These are phyloP conservation scores for Dalbergia oliveri DNA, from an alignment of 306 rosid species.

Conservation along the genomic window DNA sequence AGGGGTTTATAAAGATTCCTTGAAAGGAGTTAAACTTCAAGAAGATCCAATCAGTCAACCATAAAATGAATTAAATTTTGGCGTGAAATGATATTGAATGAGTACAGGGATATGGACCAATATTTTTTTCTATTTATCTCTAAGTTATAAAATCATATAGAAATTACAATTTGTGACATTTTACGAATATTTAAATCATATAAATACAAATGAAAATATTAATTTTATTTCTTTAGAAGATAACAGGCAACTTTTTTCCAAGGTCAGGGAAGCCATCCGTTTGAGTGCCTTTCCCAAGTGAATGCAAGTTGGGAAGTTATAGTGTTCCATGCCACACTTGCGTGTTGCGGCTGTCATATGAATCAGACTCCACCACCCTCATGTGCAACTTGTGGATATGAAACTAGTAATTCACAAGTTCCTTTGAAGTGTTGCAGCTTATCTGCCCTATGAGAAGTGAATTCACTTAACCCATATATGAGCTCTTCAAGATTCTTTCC, in stretches of 20 bases:
- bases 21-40: not conserved
- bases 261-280: conserved; percentile 36
- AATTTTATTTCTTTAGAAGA: not conserved
- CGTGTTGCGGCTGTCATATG: conserved; percentile 26
- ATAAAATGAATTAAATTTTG: not conserved
- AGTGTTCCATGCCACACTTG: not conserved
- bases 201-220: not conserved
- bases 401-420: not conserved
- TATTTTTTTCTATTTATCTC: not conserved
- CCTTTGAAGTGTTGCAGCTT: conserved; percentile 2
- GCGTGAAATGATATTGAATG: not conserved
- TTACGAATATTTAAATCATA: conserved; percentile 10
- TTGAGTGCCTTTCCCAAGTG: conserved; percentile 36
- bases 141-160: not conserved
- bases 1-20: conserved; percentile 1
- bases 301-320: conserved; percentile 38
- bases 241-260: conserved; percentile 28
- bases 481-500: conserved; percentile 27
- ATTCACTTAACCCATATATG: not conserved
- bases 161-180: not conserved
- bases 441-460: not conserved
- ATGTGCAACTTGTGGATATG: conserved; percentile 21
- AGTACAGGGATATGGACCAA: conserved; percentile 8
- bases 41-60: not conserved
- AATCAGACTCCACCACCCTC: conserved; percentile 14